Percentiles rank a stretch among this genome's conserved stretches.
Conservation (phyloP, 148 eudicot genomes). For the Diospyros kaki region DNA sequence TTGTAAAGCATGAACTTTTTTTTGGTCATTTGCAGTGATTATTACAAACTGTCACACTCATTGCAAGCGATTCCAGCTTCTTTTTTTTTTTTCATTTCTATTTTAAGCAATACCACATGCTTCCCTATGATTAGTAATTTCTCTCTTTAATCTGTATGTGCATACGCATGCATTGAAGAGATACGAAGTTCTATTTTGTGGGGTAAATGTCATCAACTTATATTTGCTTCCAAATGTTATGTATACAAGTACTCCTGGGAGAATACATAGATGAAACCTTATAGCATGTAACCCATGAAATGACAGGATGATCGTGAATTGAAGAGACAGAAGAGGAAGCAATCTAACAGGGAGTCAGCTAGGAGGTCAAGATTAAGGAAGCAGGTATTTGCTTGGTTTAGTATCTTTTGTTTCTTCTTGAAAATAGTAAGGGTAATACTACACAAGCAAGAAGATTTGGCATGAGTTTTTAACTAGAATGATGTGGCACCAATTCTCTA, state of each 20-base stretch:
- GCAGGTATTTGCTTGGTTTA: slow-evolving; percentile 52
- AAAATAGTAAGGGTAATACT: no score
- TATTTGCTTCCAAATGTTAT: background rate
- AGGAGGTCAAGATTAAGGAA: slow-evolving; percentile 92
- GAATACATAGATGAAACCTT: background rate
- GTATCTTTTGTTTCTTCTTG: background rate
- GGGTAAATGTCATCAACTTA: background rate
- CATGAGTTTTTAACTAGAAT: no score
- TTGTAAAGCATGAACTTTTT: no score
- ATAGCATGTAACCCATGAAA: background rate
- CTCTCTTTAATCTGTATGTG: background rate
- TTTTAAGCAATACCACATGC: background rate
- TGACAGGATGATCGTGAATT: slow-evolving; percentile 86
- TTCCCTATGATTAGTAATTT: background rate
- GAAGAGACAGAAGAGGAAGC: slow-evolving; percentile 88
- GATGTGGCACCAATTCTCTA: no score
- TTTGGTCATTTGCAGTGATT: no score
- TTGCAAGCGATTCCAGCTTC: background rate
- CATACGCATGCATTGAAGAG: background rate
- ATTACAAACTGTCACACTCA: background rate
- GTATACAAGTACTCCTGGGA: background rate
- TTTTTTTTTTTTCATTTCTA: background rate
- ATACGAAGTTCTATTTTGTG: background rate
- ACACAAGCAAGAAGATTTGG: no score
- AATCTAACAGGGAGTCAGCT: slow-evolving; percentile 96